Percentiles rank a stretch among this genome's conserved stretches.
Evolutionary conservation across 148 eudicot species (phyloP).

Genomic region (Mesembryanthemum crystallinum): DNA sequence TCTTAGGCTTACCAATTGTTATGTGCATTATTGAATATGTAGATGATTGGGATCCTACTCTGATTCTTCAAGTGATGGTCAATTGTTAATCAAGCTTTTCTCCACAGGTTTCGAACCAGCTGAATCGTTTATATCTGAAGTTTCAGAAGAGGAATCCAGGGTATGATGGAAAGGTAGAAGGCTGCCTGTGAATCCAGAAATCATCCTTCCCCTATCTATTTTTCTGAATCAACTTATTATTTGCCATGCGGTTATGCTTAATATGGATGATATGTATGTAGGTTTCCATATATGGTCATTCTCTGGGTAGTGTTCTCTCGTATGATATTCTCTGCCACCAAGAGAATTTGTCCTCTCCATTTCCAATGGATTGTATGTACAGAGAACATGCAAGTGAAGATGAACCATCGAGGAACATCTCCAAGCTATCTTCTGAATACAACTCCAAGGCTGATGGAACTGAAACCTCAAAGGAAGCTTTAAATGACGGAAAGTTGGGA

Average conservation of each 20-base stretch:
- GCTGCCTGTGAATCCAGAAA: constrained; percentile 8
- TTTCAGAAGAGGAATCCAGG: constrained; percentile 93
- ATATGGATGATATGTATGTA: constrained; percentile 25
- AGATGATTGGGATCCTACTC: too few species aligned
- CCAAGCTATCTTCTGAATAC: constrained; percentile 28
- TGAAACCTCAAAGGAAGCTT: constrained; percentile 23
- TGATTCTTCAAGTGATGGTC: too few species aligned
- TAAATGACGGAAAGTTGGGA: constrained; percentile 24
- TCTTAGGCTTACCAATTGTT: too few species aligned
- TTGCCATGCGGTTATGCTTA: constrained; percentile 17
- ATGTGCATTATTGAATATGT: too few species aligned
- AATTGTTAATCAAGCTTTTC: constrained; percentile 3
- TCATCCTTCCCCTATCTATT: background rate
- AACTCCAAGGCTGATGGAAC: constrained; percentile 29
- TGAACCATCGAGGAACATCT: constrained; percentile 16
- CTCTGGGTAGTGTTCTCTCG: constrained; percentile 93
- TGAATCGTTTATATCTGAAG: constrained; percentile 78
- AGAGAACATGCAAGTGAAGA: constrained; percentile 40
- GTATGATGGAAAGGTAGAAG: constrained; percentile 89
- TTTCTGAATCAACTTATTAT: background rate
- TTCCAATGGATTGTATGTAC: constrained; percentile 74
- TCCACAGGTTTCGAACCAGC: constrained; percentile 81
- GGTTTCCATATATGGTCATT: constrained; percentile 96
- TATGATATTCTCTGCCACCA: constrained; percentile 98
- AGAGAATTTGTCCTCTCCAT: constrained; percentile 70